These are phyloP conservation scores for Fusarium virguliforme DNA, from an alignment of 2,329 filamentous ascomycete genomes.

Conservation along the genomic window DNA sequence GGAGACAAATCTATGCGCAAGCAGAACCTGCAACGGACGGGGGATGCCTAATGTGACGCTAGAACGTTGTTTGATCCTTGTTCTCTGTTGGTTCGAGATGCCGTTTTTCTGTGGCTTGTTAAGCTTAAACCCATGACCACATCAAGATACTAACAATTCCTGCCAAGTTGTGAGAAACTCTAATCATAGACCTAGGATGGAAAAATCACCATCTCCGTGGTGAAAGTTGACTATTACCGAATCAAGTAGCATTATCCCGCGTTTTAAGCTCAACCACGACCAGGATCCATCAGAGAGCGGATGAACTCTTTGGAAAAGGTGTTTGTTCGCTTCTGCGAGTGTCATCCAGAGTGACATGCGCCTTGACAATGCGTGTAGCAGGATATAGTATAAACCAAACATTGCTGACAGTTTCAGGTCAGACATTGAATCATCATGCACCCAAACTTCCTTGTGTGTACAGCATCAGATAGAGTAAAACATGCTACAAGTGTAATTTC, in stretches of 20 bases:
- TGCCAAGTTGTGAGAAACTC: not conserved
- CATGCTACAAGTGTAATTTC: conserved; percentile 44
- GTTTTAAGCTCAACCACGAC: conserved; percentile 23
- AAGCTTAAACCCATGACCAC: conserved; percentile 18
- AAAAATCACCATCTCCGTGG: not conserved
- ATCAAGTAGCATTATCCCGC: conserved; percentile 24
- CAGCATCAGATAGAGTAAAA: conserved; percentile 46
- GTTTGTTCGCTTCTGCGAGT: conserved; percentile 12
- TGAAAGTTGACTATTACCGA: not conserved
- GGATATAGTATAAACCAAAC: conserved; percentile 1
- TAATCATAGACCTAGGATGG: not conserved
- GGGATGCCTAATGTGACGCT: conserved; percentile 32
- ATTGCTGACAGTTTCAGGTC: not conserved
- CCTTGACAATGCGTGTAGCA: not conserved
- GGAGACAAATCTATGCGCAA: conserved; percentile 15
- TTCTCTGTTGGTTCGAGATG: not conserved
- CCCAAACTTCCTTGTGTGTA: conserved; percentile 23
- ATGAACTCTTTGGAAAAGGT: conserved; percentile 27
- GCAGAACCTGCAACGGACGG: conserved; percentile 31
- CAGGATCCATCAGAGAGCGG: conserved; percentile 16
- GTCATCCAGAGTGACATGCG: conserved; percentile 11
- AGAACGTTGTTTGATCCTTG: conserved; percentile 28
- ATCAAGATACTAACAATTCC: not conserved
- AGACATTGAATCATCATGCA: conserved; percentile 2
- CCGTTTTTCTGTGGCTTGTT: conserved; percentile 17